Percentiles rank a stretch among this genome's conserved stretches.
phyloP scores from a whole-genome alignment of 2,329 filamentous ascomycete species.

The Fusarium sp. region DNA sequence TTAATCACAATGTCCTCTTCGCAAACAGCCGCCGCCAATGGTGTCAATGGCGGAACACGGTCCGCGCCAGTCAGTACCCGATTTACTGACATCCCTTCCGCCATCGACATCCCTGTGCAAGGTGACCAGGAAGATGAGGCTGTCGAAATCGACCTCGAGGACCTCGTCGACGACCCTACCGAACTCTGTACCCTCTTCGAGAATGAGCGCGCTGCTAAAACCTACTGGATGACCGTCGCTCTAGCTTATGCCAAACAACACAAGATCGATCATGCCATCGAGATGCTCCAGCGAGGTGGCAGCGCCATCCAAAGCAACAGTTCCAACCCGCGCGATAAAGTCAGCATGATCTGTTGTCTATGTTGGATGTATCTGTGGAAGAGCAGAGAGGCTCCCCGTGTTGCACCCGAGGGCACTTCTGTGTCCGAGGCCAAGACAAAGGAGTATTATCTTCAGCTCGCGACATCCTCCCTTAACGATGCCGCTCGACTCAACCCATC shows the following conservation, averaged over 20 bases:
- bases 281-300: slow-evolving; percentile 78
- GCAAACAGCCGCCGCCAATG: slow-evolving; percentile 57
- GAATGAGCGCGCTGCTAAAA: slow-evolving; percentile 89
- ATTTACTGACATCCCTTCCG: slow-evolving; percentile 71
- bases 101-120: slow-evolving; percentile 73
- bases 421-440: slow-evolving; percentile 85
- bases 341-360: slow-evolving; percentile 83
- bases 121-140: slow-evolving; percentile 73
- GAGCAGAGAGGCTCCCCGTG: slow-evolving; percentile 78
- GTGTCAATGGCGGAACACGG: slow-evolving; percentile 51
- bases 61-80: slow-evolving; percentile 60
- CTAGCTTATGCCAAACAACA: slow-evolving; percentile 96
- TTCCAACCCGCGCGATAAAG: slow-evolving; percentile 80
- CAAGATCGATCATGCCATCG: slow-evolving; percentile 85
- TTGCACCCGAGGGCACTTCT: slow-evolving; percentile 68
- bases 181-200: slow-evolving; percentile 95
- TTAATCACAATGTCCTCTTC: slow-evolving; percentile 51
- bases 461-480: slow-evolving; percentile 93
- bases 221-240: slow-evolving; percentile 98
- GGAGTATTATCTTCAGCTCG: slow-evolving; percentile 88
- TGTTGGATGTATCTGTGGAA: slow-evolving; percentile 94
- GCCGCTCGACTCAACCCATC: slow-evolving; percentile 93
- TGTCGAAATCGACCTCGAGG: slow-evolving; percentile 93
- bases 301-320: slow-evolving; percentile 75
- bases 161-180: slow-evolving; percentile 90